A percentile compares a stretch with the other conserved stretches of the same genome.
Evolutionary conservation across 2,329 filamentous ascomycete genomes (phyloP).

Genomic region (Phialemoniopsis sp.): DNA sequence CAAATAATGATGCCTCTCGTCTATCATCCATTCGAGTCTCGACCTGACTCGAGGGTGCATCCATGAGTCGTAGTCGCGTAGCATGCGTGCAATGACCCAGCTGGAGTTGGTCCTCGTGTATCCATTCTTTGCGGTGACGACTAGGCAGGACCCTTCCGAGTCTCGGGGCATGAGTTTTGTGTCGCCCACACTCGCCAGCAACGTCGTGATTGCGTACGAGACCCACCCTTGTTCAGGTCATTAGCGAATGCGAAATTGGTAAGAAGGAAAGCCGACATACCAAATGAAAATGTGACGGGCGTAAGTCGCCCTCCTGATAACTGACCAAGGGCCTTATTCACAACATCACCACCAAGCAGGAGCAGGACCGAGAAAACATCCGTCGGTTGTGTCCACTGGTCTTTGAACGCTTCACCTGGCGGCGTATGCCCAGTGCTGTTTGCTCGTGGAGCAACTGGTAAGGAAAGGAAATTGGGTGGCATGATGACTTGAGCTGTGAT

Average conservation of each 20-base stretch:
- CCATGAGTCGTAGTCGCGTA: conserved; percentile 7
- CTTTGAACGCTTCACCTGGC: background rate
- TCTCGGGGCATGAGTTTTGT: conserved; percentile 7
- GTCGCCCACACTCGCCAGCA: conserved; percentile 12
- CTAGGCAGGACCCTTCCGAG: background rate
- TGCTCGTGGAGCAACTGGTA: too few relatives aligned
- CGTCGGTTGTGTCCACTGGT: conserved; percentile 1
- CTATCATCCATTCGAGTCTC: too few relatives aligned
- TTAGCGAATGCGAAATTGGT: too few relatives aligned
- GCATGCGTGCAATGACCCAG: conserved; percentile 8
- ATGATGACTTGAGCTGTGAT: too few relatives aligned
- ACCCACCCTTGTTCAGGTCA: conserved; percentile 6
- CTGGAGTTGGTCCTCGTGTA: conserved; percentile 10
- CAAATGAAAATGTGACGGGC: conserved; percentile 16
- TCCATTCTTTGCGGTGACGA: conserved; percentile 14
- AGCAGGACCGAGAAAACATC: conserved; percentile 10
- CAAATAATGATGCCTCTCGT: too few relatives aligned
- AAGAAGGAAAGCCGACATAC: conserved; percentile 3
- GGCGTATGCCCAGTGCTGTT: too few relatives aligned
- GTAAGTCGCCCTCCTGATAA: conserved; percentile 7
- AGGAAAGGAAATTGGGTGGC: too few relatives aligned
- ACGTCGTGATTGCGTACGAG: conserved; percentile 11
- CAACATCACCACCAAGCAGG: conserved; percentile 13
- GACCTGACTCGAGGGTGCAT: background rate
- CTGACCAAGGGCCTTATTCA: conserved; percentile 13